A percentile compares a stretch with the other conserved stretches of the same genome.
These are phyloP conservation scores for Penicillium steckii DNA, from an alignment of 495 filamentous ascomycete genomes.

Conservation along the genomic window DNA sequence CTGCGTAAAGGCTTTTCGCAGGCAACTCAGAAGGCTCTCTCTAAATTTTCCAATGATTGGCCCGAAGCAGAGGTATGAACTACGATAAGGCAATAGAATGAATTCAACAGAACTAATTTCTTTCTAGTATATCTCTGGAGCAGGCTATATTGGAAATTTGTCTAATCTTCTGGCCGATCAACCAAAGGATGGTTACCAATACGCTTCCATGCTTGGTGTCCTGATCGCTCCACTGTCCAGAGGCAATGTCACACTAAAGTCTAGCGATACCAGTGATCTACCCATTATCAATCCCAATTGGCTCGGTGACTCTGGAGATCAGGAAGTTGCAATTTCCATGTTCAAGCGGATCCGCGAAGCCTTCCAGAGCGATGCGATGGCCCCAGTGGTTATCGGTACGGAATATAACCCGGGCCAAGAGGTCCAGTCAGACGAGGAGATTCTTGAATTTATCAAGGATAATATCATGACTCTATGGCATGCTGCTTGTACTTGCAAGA, in stretches of 20 bases:
- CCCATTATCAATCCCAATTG: slow-evolving; percentile 57
- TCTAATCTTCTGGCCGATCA: slow-evolving; percentile 34
- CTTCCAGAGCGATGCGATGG: slow-evolving; percentile 40
- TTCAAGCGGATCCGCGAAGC: slow-evolving; percentile 52
- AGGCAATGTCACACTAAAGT: slow-evolving; percentile 54
- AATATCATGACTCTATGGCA: slow-evolving; percentile 49
- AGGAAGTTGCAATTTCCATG: slow-evolving; percentile 52
- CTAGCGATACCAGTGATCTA: slow-evolving; percentile 34
- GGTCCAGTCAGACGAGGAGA: slow-evolving; percentile 50
- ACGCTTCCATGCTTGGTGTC: slow-evolving; percentile 39
- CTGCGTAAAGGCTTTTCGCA: slow-evolving; percentile 24
- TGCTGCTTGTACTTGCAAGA: slow-evolving; percentile 51
- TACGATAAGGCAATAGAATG: not conserved
- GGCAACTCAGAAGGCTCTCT: slow-evolving; percentile 23
- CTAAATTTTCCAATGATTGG: slow-evolving; percentile 51
- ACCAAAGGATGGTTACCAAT: slow-evolving; percentile 46
- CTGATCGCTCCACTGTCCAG: slow-evolving; percentile 51
- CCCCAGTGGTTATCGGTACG: slow-evolving; percentile 38
- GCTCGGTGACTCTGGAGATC: slow-evolving; percentile 47
- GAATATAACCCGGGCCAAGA: slow-evolving; percentile 48
- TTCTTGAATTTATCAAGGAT: slow-evolving; percentile 42
- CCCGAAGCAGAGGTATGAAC: slow-evolving; percentile 52
- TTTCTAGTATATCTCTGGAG: slow-evolving; percentile 36
- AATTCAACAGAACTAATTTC: slow-evolving; percentile 7
- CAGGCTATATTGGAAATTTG: slow-evolving; percentile 37